Evolutionary conservation across 225 moss, liverwort and hornwort species (phyloP), one percentile per base, ranked within the genome.

Genomic region (Asterella californica): DNA sequence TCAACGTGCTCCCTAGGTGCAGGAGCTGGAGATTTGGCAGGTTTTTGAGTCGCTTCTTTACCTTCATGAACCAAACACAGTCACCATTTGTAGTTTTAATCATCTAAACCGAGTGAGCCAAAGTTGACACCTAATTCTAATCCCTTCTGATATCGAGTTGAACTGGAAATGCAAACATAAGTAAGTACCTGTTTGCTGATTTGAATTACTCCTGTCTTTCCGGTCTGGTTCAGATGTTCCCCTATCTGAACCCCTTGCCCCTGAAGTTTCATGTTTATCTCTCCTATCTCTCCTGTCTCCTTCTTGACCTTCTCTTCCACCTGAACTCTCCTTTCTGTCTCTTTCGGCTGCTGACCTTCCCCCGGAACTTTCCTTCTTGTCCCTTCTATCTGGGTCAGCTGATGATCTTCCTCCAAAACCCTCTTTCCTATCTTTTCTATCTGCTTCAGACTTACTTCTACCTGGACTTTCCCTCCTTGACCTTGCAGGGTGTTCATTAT

Each of bases 1-100:
- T 87, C 84, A 11, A 72, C 61, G 72, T 84, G 84, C 78, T 84
- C 71, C 46, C 19, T 73, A 32, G 29, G 82, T 72, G 72, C 79
- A 52, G n/a, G 82, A 30, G 48, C 70, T 25, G 66, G 49, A 19
- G 68, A 59, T 17, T 57, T 82, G 29, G 80, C 7, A 33, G 49
- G 55, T 42, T 83, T 86, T 14, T 83, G 74, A 34, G 74, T 47
- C 74, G 79, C 27, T 45, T 83, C 81, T 61, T n/a, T 81, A 74
- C 81, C 86, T 86, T 74, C 78, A 80, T 36, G 61, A 46, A 45
- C 7, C 42, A 42, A 42, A 42, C 7, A 42, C 42, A 42, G n/a
- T n/a, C n/a, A n/a, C n/a, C n/a, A n/a, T n/a, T n/a, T n/a, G 42
- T 42, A 42, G 42, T 42, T 42, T 42, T 42, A 42, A n/a, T n/a